Evolutionary conservation across 768 basidiomycete species (phyloP).

Genomic region (Strobilomyces echinocephalus): DNA sequence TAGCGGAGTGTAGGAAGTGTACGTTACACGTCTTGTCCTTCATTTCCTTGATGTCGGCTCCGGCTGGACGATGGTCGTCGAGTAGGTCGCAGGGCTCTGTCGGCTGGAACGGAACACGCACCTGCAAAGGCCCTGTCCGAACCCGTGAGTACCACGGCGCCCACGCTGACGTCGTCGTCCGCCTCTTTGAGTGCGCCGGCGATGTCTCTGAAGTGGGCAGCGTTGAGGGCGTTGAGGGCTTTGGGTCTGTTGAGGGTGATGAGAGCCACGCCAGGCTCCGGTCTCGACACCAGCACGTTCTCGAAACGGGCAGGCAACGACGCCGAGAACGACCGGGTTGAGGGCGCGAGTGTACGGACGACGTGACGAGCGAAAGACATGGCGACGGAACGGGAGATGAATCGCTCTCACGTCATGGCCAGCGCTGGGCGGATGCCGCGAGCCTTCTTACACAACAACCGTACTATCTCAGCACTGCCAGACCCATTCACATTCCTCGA

Average conservation of each 20-base stretch:
- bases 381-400: neutral
- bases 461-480: neutral
- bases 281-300: slow-evolving; percentile 64
- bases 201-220: slow-evolving; percentile 75
- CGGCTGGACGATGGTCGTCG: slow-evolving; percentile 47
- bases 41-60: slow-evolving; percentile 99
- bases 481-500: neutral
- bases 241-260: slow-evolving; percentile 89
- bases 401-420: neutral
- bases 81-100: neutral
- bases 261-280: slow-evolving; percentile 66
- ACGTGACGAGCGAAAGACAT: slow-evolving; percentile 19
- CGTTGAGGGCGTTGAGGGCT: slow-evolving; percentile 82
- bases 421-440: neutral
- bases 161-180: slow-evolving; percentile 65
- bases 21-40: slow-evolving; percentile 87
- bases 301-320: slow-evolving; percentile 43
- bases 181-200: slow-evolving; percentile 70
- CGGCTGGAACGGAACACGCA: slow-evolving; percentile 29
- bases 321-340: slow-evolving; percentile 24
- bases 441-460: neutral
- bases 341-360: slow-evolving; percentile 1
- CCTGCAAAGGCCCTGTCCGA: slow-evolving; percentile 93
- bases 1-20: neutral
- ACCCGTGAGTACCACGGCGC: slow-evolving; percentile 90